Evolutionary conservation across 257 asterid genomes (phyloP), one percentile per base, ranked within the genome.

Genomic region (Plantago major): DNA sequence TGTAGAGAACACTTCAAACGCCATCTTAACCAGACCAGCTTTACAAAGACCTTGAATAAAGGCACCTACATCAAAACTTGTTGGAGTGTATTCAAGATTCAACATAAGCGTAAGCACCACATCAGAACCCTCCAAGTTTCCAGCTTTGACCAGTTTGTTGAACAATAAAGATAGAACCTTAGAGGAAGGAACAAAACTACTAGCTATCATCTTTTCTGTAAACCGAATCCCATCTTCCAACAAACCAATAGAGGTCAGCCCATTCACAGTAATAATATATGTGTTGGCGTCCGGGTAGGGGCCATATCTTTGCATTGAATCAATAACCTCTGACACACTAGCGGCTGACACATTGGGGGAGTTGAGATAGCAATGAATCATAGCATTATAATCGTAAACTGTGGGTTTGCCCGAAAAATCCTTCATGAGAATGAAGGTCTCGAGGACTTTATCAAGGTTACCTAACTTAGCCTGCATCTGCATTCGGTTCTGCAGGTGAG

Each of bases 211-310:
- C 48, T 82, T 89, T 55, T 73, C 65, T 15, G 68, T 55, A 33
- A 84, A 56, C 68, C 42, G 70, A 53, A 84, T 55, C 22, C 81
- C 93, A 68, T 76, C 63, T 49, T 72, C 73, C 58, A 72, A 70
- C 49, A 74, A 48, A 46, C 86, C 89, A 56, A 37, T 17, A 9
- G 67, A 70, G 14, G 73, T 53, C 66, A 73, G 26, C 63, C 88
- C 92, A 69, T 84, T 78, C 73, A 81, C 62, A 43, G 83, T 73
- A 6, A 64, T 75, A 5, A 68, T 67, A 66, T 71, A 83, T 37
- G 90, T 86, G 30, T 63, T 55, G 17, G 74, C 75, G 77, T 86
- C 79, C 11, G 95, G 95, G 13, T 19, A 44, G 3, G 83, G 88
- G 14, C 90, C 95, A 46, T 45, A 79, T 54, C 71, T 73, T 71